These are phyloP conservation scores for Phytopythium mirpurense DNA, from an alignment of 352 stramenopile species.

Conservation along the genomic window DNA sequence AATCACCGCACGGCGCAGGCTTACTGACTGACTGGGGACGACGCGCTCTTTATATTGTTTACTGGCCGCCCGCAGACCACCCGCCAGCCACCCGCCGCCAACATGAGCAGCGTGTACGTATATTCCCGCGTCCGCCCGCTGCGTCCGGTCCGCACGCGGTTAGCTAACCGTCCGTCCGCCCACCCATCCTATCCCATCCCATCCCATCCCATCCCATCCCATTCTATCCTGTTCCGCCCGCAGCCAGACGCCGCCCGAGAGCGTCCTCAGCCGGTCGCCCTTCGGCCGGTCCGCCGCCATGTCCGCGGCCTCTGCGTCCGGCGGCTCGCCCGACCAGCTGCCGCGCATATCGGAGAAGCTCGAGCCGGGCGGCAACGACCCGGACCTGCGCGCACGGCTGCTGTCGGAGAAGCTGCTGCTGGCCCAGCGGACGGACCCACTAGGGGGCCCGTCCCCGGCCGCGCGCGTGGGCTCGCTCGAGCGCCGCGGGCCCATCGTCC, in stretches of 20 bases:
- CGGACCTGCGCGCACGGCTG: constrained; percentile 44
- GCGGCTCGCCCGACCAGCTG: constrained; percentile 35
- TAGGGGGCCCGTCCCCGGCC: background rate
- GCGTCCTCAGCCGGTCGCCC: constrained; percentile 55
- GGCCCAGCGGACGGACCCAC: background rate
- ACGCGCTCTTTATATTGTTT: background rate
- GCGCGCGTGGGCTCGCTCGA: constrained; percentile 62
- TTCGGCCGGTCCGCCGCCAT: constrained; percentile 29
- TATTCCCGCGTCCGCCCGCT: background rate
- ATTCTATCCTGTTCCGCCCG: background rate
- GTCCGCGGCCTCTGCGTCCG: constrained; percentile 8
- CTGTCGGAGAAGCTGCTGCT: constrained; percentile 57
- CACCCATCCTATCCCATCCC: background rate
- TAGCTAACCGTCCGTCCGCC: background rate
- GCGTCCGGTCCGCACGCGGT: background rate
- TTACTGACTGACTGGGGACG: background rate
- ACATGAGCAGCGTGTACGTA: constrained; percentile 63
- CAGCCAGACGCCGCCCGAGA: constrained; percentile 24
- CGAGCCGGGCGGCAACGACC: constrained; percentile 31
- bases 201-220: background rate
- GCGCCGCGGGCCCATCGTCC: constrained; percentile 11
- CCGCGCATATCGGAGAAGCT: constrained; percentile 67
- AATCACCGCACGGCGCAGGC: too few relatives aligned
- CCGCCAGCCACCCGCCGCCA: constrained; percentile 1
- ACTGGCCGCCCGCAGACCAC: background rate